Evolutionary conservation across 352 stramenopile genomes (phyloP), one percentile per base, ranked within the genome.

Genomic region (Thalassiosira sp.): DNA sequence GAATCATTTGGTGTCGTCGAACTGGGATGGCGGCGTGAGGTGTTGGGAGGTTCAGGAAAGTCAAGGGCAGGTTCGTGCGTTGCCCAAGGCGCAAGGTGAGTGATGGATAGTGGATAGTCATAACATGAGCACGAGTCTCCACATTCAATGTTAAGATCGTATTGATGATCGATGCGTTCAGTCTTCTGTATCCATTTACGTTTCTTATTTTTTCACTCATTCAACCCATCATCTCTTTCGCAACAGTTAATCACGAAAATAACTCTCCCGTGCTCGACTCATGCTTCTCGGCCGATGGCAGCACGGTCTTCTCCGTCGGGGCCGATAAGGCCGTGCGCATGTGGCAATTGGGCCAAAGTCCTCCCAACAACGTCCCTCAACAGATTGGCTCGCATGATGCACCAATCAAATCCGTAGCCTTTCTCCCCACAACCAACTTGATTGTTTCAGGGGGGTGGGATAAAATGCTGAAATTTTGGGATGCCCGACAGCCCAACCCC

Each of bases 321-420:
- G 94, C 89, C 51, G 95, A 98, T 81, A 98, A 98, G 80, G 96
- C 94, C 10, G 95, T 95, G 24, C 95, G 97, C 63, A 98, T 98
- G 95, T 98, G 95, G 95, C 72, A 90, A 59, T 86, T 98, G 16
- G 91, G 90, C 81, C 94, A 89, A 45, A 82, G 67, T 24, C 72
- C 79, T 25, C 70, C 69, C 15, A 85, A 85, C 56, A 81, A 83
- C 31, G 20, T 85, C 28, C 76, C 73, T 33, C 79, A 92, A 76
- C 68, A 89, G 76, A 89, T 91, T 62, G 79, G 82, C 20, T 79
- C 95, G 81, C 95, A 98, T 67, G 95, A 98, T 76, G 89, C 93
- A 58, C 95, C 95, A 40, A 95, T 98, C 73, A 94, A 94, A 68
- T 88, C 80, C 40, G 95, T 98, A 33, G 81, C 85, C 3, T 94